Evolutionary conservation across 257 asterid genomes (phyloP).

Genomic region (Solanum paucissectum): DNA sequence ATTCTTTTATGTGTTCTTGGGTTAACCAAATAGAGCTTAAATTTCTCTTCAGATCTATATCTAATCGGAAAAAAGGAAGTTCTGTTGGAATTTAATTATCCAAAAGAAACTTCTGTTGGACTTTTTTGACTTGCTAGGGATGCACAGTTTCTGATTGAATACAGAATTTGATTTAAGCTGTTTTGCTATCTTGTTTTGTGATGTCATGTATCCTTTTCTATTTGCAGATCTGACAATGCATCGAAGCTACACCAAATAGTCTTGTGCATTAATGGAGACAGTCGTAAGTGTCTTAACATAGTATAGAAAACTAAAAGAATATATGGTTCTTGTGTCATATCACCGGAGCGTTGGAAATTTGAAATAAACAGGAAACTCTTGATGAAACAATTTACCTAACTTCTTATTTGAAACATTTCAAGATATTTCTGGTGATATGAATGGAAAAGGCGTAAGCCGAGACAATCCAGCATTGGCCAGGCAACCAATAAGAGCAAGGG

Average conservation of each 20-base stretch:
- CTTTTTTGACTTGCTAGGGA: neutral
- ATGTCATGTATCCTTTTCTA: neutral
- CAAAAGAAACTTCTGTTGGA: neutral
- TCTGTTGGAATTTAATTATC: neutral
- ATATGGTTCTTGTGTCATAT: neutral
- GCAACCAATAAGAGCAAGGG: neutral
- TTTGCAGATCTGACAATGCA: conserved; percentile 21
- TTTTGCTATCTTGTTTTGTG: neutral
- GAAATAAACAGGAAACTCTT: neutral
- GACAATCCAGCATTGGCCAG: neutral
- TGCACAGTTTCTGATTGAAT: neutral
- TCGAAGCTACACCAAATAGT: conserved; percentile 10
- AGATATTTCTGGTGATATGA: neutral
- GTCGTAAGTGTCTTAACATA: conserved; percentile 35
- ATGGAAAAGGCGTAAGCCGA: neutral
- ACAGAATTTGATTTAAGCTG: neutral
- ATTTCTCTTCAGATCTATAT: neutral
- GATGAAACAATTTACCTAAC: neutral
- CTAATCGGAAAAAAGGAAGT: neutral
- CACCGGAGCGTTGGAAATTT: neutral
- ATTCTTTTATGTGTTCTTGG: neutral
- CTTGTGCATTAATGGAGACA: conserved; percentile 31
- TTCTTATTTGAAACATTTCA: neutral
- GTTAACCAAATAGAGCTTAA: neutral
- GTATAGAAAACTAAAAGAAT: neutral